Evolutionary conservation across 306 rosid species (phyloP).

Genomic region (Glycine latifolia): DNA sequence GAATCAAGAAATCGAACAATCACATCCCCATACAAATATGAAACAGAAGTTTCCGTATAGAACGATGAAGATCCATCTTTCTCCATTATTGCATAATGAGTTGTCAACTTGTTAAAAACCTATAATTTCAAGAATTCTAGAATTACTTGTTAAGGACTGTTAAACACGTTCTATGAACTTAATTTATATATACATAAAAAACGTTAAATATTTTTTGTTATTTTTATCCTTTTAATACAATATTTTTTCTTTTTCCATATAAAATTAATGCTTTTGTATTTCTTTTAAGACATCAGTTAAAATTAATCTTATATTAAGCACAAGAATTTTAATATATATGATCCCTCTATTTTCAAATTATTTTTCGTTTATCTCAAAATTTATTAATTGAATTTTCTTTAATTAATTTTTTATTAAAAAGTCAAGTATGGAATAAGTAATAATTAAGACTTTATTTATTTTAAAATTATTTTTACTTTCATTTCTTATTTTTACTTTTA

Average conservation of each 20-base stretch:
- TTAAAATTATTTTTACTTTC: no score
- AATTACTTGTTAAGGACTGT: background rate
- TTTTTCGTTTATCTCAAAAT: background rate
- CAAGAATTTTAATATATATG: no score
- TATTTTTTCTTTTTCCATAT: background rate
- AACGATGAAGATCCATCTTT: background rate
- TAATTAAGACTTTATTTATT: no score
- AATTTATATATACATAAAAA: background rate
- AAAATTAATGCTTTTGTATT: no score
- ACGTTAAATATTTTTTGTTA: background rate
- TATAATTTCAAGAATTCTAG: background rate
- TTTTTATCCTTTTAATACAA: background rate
- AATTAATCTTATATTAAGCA: background rate
- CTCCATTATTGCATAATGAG: conserved; percentile 1
- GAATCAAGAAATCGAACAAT: no score
- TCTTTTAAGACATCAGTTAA: background rate
- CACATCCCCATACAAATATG: background rate
- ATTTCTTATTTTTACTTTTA: background rate
- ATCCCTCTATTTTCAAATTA: background rate
- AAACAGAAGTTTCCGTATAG: conserved; percentile 2
- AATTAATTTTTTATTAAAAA: no score
- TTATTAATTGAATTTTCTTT: no score
- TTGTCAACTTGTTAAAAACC: background rate
- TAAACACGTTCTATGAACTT: background rate
- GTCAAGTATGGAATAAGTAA: background rate